phyloP scores from a whole-genome alignment of 768 basidiomycete species.

The Mycena floridula region DNA sequence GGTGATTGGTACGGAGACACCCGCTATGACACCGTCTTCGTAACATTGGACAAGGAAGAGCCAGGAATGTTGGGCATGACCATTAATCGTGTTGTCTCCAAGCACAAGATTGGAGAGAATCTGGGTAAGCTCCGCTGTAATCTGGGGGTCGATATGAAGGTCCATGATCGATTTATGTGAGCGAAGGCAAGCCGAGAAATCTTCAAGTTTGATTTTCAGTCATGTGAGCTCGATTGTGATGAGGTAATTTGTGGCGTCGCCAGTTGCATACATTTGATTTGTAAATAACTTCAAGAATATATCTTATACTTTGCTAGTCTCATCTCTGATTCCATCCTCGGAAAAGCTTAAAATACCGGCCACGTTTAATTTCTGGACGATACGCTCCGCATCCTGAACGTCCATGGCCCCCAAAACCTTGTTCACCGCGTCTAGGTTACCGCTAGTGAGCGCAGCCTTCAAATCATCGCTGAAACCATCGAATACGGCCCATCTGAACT shows the following conservation, averaged over 20 bases:
- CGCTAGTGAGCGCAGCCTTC: constrained; percentile 70
- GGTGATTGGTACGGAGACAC: constrained; percentile 10
- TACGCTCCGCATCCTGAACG: constrained; percentile 74
- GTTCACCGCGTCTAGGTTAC: constrained; percentile 78
- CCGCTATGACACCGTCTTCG: constrained; percentile 15
- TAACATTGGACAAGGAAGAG: constrained; percentile 11
- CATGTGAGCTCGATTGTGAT: no score
- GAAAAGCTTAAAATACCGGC: constrained; percentile 89
- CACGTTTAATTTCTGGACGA: constrained; percentile 76
- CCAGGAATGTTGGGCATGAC: constrained; percentile 17
- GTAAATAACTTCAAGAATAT: background rate
- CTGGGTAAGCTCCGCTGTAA: constrained; percentile 72
- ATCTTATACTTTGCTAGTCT: constrained; percentile 29
- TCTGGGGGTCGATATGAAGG: constrained; percentile 54
- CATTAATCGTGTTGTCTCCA: constrained; percentile 70
- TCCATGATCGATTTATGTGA: no score
- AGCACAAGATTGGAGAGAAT: constrained; percentile 80
- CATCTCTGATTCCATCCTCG: constrained; percentile 67
- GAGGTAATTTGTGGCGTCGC: no score
- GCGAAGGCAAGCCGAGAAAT: no score
- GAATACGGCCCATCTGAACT: constrained; percentile 92
- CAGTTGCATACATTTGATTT: no score
- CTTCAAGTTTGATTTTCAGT: no score
- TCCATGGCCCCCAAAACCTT: constrained; percentile 83
- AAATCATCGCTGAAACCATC: constrained; percentile 60